Evolutionary conservation across 805 yeast species (phyloP), one percentile per base, ranked within the genome.

Genomic region (Debaryomyces hansenii): DNA sequence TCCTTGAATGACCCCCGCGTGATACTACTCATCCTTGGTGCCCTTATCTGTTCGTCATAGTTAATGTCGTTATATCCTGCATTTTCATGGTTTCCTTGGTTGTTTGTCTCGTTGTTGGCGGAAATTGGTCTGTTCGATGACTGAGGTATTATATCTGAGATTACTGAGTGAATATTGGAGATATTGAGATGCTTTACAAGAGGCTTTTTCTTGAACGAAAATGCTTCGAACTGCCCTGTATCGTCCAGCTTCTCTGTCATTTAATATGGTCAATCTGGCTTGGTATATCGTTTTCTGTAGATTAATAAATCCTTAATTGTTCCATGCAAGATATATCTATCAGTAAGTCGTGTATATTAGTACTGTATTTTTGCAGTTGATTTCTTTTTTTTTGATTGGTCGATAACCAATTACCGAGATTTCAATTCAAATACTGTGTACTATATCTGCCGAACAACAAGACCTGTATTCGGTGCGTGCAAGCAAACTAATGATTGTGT

Each of bases 21-120:
- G 43, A 58, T 55, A 51, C 52, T 68, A n/a, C 73, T 67, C 79
- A 78, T 75, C 41, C 82, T 58, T 9, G 83, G 83, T 31, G 82
- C 81, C 47, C 83, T 59, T 41, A 79, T 79, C 53, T 77, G 78
- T 48, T 78, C 81, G 52, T 78, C 79, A 51, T 78, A 78, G 56
- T 78, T 72, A 48, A 72, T 46, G 31, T 58, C 56, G 39, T 52
- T 57, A 14, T 42, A 39, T 5, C 40, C 29, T 2, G 35, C 24
- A 5, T 16, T 24, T 16, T 18, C 24, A 16, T 28, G 5, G 24
- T n/a, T 29, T 31, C 39, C 34, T 20, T 16, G 12, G 21, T 21
- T 47, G 29, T 32, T 16, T 16, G 15, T 41, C 4, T 28, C 21
- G 1, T 34, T 21, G 4, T 5, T 24, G 14, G 15, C 20, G 36